Base-by-base conservation (phyloP, 2,329 filamentous ascomycete genomes). In the Aschersonia sp. region DNA sequence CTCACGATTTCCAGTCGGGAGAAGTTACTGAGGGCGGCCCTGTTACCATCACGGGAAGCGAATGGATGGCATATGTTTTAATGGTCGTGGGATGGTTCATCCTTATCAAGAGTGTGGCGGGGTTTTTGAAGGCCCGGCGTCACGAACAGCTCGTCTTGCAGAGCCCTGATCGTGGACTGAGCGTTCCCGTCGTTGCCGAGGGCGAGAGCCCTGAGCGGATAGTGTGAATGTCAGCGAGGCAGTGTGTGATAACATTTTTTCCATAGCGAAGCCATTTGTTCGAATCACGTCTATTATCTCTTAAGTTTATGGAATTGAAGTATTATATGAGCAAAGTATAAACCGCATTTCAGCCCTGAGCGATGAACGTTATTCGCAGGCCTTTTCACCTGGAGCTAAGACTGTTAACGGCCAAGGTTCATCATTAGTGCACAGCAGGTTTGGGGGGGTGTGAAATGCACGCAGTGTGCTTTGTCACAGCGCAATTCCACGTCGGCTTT, bases 21-120 rank as follows among this genome's bases (percentile, higher is more conserved):
- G 69, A 77, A 4, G 83, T 90, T 0, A 69, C 71, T 4, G 70
- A 68, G 41, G 57, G 68, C 51, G 55, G 62, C 10, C 70, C 71
- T 41, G 65, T 69, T 6, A 75, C 78, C 37, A 77, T 95, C 41
- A 77, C 74, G 5, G 83, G 82, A 46, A 83, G 76, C 53, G 89
- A 97, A 61, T 95, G 87, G 87, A 71, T 95, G 52, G 86, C 88
- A 9, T 98, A 97, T 58, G 72, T 85, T 12, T 67, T 98, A 44
- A 98, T 98, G 92, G 86, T 98, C 59, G 83, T 94, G 1, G 92
- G 92, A 5, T 98, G 92, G 92, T 97, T 97, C 60, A 88, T 98
- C 52, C 71, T 98, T 52, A 97, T 98, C 60, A 79, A 89, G 64
- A 83, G 88, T n/a, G 80, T 95, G 14, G 88, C 84, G 56, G 89